Conservation (phyloP, 306 rosid species). For the Arachis hypogaea region DNA sequence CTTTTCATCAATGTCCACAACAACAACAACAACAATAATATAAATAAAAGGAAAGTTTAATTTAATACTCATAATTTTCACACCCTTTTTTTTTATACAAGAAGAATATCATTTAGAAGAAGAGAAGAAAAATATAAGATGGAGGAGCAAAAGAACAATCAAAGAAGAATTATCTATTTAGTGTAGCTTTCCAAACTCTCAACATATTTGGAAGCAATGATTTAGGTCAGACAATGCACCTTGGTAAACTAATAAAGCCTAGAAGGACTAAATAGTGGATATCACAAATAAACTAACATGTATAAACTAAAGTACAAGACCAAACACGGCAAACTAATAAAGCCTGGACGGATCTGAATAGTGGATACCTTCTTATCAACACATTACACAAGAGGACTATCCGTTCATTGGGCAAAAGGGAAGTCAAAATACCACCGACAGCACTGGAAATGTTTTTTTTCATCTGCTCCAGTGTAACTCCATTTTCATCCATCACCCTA, state of each 20-base stretch:
- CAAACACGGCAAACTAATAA: slow-evolving; percentile 34
- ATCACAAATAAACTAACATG: background rate
- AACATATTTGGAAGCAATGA: background rate
- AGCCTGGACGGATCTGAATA: slow-evolving; percentile 21
- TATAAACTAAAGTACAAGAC: slow-evolving; percentile 28
- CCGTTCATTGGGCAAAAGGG: slow-evolving; percentile 85
- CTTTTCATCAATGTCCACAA: slow-evolving; percentile 3
- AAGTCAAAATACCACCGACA: slow-evolving; percentile 75
- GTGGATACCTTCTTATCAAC: slow-evolving; percentile 79
- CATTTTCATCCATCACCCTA: slow-evolving; percentile 89
- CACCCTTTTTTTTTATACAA: background rate
- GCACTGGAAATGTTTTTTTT: slow-evolving; percentile 82
- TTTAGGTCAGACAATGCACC: slow-evolving; percentile 15
- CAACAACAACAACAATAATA: background rate
- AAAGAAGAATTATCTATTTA: too few species aligned
- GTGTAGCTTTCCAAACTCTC: background rate
- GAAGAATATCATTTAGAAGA: too few species aligned
- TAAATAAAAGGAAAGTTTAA: slow-evolving; percentile 9
- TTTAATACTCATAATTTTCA: background rate
- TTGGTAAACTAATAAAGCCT: too few species aligned
- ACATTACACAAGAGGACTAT: slow-evolving; percentile 70
- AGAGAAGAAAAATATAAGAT: too few species aligned
- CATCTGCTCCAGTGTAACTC: slow-evolving; percentile 73
- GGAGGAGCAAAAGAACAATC: too few species aligned
- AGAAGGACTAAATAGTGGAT: too few species aligned